These are phyloP conservation scores for Lagerstroemia speciosa DNA, from an alignment of 345 rosid genomes.

Conservation along the genomic window DNA sequence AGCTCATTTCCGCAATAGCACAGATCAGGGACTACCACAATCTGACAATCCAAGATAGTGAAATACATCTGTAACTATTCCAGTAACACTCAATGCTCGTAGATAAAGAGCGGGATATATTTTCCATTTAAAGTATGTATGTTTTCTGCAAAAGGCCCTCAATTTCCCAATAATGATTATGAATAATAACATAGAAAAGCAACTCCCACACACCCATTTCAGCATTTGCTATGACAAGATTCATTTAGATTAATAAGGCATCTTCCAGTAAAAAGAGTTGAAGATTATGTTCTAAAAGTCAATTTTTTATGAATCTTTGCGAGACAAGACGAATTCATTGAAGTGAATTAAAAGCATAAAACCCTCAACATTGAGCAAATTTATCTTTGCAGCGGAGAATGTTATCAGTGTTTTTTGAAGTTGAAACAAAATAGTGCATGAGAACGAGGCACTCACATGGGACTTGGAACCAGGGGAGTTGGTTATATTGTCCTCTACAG, in stretches of 20 bases:
- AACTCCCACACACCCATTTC: background rate
- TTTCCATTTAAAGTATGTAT: background rate
- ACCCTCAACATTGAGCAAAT: background rate
- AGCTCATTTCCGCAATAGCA: background rate
- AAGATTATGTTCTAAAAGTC: background rate
- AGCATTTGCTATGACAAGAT: background rate
- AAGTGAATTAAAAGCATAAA: background rate
- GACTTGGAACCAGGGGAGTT: slow-evolving; percentile 5
- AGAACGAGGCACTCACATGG: slow-evolving; percentile 7
- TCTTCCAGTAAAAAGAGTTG: background rate
- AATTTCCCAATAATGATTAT: background rate
- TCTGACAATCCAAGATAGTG: background rate
- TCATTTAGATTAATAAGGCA: background rate
- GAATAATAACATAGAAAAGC: background rate
- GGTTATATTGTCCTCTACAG: slow-evolving; percentile 13
- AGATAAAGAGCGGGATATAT: background rate
- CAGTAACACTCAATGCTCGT: background rate
- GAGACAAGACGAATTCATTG: background rate
- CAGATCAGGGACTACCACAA: background rate
- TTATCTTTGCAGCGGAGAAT: background rate
- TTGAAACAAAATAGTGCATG: background rate
- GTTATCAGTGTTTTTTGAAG: background rate
- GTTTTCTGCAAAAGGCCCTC: background rate
- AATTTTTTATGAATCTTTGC: background rate
- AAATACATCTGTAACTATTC: background rate